Percentiles rank a stretch among this genome's conserved stretches.
phyloP scores from a whole-genome alignment of 768 basidiomycete genomes.

The Amanita phalloides region DNA sequence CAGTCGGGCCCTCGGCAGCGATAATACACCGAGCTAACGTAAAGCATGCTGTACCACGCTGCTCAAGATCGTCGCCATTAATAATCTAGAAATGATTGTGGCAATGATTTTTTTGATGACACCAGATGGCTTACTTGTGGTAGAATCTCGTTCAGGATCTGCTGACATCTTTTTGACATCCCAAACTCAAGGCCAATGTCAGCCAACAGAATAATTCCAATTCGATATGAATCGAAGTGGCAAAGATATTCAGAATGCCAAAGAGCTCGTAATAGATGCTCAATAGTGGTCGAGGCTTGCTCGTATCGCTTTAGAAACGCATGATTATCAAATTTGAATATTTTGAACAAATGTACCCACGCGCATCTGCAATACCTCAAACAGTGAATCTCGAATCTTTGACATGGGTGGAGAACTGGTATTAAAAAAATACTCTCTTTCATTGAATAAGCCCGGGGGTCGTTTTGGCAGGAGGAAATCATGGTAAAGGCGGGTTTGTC shows the following conservation, averaged over 20 bases:
- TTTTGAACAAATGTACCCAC: conserved; percentile 18
- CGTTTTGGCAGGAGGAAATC: conserved; percentile 54
- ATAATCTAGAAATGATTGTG: conserved; percentile 37
- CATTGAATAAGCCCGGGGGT: conserved; percentile 43
- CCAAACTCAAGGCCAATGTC: conserved; percentile 73
- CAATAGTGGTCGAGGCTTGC: conserved; percentile 51
- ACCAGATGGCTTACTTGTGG: conserved; percentile 47
- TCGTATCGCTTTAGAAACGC: conserved; percentile 38
- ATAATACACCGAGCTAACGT: conserved; percentile 69
- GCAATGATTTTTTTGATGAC: not conserved
- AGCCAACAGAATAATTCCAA: conserved; percentile 61
- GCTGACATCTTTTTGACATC: conserved; percentile 53
- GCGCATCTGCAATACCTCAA: conserved; percentile 34
- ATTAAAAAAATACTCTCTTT: conserved; percentile 47
- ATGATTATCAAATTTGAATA: conserved; percentile 4
- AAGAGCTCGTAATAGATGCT: conserved; percentile 57
- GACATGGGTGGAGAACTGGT: conserved; percentile 25
- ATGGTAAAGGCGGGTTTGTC: conserved; percentile 54
- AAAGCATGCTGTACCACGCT: conserved; percentile 65
- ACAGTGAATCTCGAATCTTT: conserved; percentile 31
- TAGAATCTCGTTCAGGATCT: conserved; percentile 68
- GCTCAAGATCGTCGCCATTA: conserved; percentile 62
- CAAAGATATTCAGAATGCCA: conserved; percentile 79
- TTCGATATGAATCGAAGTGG: conserved; percentile 55
- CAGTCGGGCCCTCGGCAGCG: conserved; percentile 34